Conservation (phyloP, 179 eudicot species). For the Patellifolia procumbens region DNA sequence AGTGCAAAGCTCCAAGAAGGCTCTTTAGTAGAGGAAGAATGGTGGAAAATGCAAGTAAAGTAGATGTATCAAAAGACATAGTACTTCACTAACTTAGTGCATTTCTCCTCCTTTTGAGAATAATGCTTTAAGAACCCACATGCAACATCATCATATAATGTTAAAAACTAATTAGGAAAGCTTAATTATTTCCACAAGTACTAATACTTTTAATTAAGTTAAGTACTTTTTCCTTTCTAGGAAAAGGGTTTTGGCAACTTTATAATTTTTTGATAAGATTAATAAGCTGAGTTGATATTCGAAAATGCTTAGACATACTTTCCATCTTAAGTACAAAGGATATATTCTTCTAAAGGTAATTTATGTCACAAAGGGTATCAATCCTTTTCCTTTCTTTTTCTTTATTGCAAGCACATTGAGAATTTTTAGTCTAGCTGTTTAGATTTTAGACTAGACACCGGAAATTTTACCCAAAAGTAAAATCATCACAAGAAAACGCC, state of each 20-base stretch:
- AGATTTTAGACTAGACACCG: no score
- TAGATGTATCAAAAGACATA: constrained; percentile 9
- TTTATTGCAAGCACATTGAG: no score
- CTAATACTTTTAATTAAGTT: not conserved
- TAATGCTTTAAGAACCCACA: constrained; percentile 24
- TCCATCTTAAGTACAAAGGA: constrained; percentile 35
- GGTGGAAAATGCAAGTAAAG: constrained; percentile 3
- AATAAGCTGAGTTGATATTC: constrained; percentile 30
- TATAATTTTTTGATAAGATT: not conserved
- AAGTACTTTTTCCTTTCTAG: not conserved
- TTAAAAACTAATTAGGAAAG: constrained; percentile 11
- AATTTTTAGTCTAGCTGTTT: no score
- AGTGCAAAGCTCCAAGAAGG: constrained; percentile 14
- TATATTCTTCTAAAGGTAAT: constrained; percentile 26
- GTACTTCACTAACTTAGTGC: not conserved
- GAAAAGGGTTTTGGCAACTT: constrained; percentile 25
- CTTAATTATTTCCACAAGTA: constrained; percentile 1
- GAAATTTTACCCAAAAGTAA: no score
- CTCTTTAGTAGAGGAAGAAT: constrained; percentile 19
- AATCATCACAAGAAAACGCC: no score
- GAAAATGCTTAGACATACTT: constrained; percentile 23
- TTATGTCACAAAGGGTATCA: no score
- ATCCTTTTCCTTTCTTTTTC: no score
- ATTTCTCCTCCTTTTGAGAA: constrained; percentile 15
- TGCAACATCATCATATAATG: constrained; percentile 17